phyloP scores from a whole-genome alignment of 2,329 filamentous ascomycete species.

The Alternaria longipes region DNA sequence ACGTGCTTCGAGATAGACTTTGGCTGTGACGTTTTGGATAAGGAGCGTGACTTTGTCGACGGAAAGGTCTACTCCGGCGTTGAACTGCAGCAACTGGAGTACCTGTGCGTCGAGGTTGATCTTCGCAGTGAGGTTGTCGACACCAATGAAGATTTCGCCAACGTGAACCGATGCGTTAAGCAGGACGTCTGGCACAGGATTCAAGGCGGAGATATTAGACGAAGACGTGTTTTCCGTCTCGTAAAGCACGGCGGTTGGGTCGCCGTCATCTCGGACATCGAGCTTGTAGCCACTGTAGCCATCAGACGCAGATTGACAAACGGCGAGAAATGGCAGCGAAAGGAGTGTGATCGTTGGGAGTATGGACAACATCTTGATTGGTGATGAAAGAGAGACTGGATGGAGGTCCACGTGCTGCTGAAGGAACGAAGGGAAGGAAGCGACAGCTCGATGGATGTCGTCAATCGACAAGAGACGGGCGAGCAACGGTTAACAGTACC shows the following conservation, averaged over 20 bases:
- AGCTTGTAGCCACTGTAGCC: slow-evolving; percentile 68
- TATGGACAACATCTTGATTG: slow-evolving; percentile 36
- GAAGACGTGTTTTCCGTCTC: slow-evolving; percentile 63
- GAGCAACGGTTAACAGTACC: slow-evolving; percentile 31
- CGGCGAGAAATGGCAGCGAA: slow-evolving; percentile 46
- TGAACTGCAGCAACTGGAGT: slow-evolving; percentile 66
- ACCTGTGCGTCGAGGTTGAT: slow-evolving; percentile 69
- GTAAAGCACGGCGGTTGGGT: slow-evolving; percentile 62
- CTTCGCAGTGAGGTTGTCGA: slow-evolving; percentile 68
- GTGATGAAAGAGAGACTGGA: slow-evolving; percentile 29
- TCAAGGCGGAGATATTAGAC: slow-evolving; percentile 51
- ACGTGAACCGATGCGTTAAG: slow-evolving; percentile 68
- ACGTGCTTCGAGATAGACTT: slow-evolving; percentile 67
- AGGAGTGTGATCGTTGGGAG: slow-evolving; percentile 40
- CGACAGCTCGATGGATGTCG: slow-evolving; percentile 27
- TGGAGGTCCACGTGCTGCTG: slow-evolving; percentile 34
- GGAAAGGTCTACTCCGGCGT: slow-evolving; percentile 67
- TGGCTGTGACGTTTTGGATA: slow-evolving; percentile 68
- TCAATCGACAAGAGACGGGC: slow-evolving; percentile 14
- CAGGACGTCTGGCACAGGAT: slow-evolving; percentile 65
- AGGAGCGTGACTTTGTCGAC: slow-evolving; percentile 65
- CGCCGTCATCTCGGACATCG: slow-evolving; percentile 57
- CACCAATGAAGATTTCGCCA: slow-evolving; percentile 66
- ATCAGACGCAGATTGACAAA: slow-evolving; percentile 47
- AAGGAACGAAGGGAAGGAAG: slow-evolving; percentile 19